Base-by-base conservation (phyloP, 2,329 filamentous ascomycete species). In the Colletotrichum incanum region DNA sequence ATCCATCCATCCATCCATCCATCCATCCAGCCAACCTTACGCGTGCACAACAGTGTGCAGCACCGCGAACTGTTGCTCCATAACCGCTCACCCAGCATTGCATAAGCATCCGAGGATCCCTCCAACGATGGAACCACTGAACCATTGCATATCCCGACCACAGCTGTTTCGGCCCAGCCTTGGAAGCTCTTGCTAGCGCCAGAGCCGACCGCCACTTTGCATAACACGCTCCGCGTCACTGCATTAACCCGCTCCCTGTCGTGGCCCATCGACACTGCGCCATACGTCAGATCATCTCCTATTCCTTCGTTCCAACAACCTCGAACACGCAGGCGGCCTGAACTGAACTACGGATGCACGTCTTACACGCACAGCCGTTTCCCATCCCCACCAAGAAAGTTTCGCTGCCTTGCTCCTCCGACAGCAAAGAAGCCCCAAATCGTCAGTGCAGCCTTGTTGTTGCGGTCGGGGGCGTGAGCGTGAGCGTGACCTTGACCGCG, bases 251-350 rank as follows among this genome's bases (percentile, higher is more conserved):
- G 56, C 58, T 58, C 68, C 68, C 43, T 67, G 68, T 58, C 64
- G 43, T 34, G 37, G 68, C 56, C 64, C 50, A 67, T 58, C 59
- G 37, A 45, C 61, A 34, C 56, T 45, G 64, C 63, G 34, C 65
- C 65, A 54, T 64, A 72, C 69, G 69, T 72, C 69, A 72, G 65
- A 69, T 72, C 69, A 69, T 65, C 58, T 56, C 54, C 59, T 68
- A 47, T 54, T 56, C 58, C 41, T 39, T 23, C 50, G 49, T 39
- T 56, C 41, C 47, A 23, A 39, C 39, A 23, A 61, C 55, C 26
- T n/a, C 49, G 39, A 50, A 58, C 63, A 37, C 55, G 28, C 28
- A 39, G n/a, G 49, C 43, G 18, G 34, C 34, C 34, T 37, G 34
- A 37, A 37, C 43, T 49, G n/a, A 49, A 26, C 41, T 52, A 41